phyloP scores from a whole-genome alignment of 2,329 filamentous ascomycete species.

The Lasiodiplodia sp. region DNA sequence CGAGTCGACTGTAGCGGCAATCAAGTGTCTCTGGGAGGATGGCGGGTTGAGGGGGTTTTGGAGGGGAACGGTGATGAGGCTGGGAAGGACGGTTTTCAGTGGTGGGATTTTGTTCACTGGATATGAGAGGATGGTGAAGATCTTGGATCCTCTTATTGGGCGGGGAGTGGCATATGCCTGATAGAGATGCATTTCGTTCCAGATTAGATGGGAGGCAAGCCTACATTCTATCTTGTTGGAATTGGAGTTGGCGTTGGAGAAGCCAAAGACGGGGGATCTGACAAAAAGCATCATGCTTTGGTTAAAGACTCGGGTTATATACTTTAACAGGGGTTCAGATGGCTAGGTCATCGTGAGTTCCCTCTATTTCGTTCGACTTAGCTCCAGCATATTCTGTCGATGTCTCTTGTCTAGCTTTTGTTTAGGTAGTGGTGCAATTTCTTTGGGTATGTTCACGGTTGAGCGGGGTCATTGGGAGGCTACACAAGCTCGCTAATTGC shows the following conservation, averaged over 20 bases:
- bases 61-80: conserved; percentile 72
- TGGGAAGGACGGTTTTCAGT: conserved; percentile 69
- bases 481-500: neutral
- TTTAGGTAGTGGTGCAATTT: too few species aligned
- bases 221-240: neutral
- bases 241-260: neutral
- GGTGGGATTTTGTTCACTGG: conserved; percentile 55
- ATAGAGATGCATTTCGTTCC: neutral
- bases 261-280: too few species aligned
- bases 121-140: conserved; percentile 6
- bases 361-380: too few species aligned
- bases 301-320: too few species aligned
- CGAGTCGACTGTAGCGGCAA: conserved; percentile 64
- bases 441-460: neutral
- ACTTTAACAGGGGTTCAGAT: too few species aligned
- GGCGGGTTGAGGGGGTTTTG: conserved; percentile 68
- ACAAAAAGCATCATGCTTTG: too few species aligned
- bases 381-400: too few species aligned
- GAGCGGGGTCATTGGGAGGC: neutral
- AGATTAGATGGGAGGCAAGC: neutral
- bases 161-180: neutral
- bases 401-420: too few species aligned
- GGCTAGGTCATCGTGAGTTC: too few species aligned
- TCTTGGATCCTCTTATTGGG: conserved; percentile 22
- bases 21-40: conserved; percentile 62